Base-by-base conservation (phyloP, 2,329 filamentous ascomycete species). In the Phialophora chinensis region DNA sequence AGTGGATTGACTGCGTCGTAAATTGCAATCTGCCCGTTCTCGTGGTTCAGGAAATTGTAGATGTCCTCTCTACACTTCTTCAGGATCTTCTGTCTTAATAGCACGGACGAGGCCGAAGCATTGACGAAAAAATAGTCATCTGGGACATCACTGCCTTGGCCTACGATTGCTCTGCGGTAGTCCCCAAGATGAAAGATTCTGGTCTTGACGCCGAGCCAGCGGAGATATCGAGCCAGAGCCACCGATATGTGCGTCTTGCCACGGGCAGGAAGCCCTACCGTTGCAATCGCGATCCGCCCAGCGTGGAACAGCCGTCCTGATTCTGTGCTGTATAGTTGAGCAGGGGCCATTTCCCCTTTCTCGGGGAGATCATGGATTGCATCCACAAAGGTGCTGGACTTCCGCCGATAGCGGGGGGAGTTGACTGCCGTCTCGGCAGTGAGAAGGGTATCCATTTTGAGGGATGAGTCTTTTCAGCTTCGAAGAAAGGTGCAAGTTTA, bases 171-270 rank as follows among this genome's bases (percentile, higher is more conserved):
- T 76, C 95, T 88, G 72, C 95, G 90, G 78, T 99, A 99, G 79
- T 99, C 95, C 65, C 96, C 95, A 17, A 99, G 84, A 77, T 99
- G 95, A 77, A 99, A 99, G 73, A 98, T 96, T 72, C 94, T 90
- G 38, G 95, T 98, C 82, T 99, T 99, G 66, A 99, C 95, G 69
- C 95, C 95, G 47, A 99, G 86, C 95, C 95, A 99, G 79, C 93
- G 88, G 53, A 99, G 84, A 81, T 99, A 99, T 54, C 95, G 90
- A 55, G 94, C 93, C 75, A 99, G 85, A 6, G 95, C 97, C 60
- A 99, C 95, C 65, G 93, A 97, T 60, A 97, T 96, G 75, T 99
- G 95, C 23, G 95, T 99, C 81, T 99, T 99, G 68, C 95, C 95
- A 75, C 95, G 89, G 47, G 95, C 95, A 50, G 95, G 95, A 33